Base-by-base conservation (phyloP, 1,284 basidiomycete genomes). In the Filobasidium uniguttulatum region DNA sequence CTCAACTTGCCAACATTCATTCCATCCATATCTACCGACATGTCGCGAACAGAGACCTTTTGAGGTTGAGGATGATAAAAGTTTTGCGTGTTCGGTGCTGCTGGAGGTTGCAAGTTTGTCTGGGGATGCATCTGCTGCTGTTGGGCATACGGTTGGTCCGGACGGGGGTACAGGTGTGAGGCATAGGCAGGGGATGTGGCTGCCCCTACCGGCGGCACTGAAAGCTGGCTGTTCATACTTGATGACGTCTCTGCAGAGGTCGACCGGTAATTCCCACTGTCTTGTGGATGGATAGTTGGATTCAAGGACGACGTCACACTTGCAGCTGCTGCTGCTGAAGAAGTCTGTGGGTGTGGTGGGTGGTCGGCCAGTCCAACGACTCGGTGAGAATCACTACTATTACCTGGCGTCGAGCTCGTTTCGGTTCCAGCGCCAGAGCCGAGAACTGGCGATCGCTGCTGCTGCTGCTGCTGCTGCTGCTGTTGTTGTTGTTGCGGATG, bases 21-120 rank as follows among this genome's bases (percentile, higher is more conserved):
- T n/a, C n/a, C n/a, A n/a, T n/a, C n/a, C 63, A 64, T 64, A 40
- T 65, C 63, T 15, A 67, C 60, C 22, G 48, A 49, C 45, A 44
- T 48, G 45, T 37, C 38, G 3, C 50, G 34, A 9, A 38, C 34
- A 5, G 17, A 36, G 5, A 29, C 17, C 3, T 31, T 20, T n/a
- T 46, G 36, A 26, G 5, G 33, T 35, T 36, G 33, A 25, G 19
- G 46, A 17, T n/a, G 46, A 15, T 22, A 23, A 26, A 19, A 17
- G 5, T 29, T 22, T 36, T 14, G 44, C 25, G 22, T 15, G 33
- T 46, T 28, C 31, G 10, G 15, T 29, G 7, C 30, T n/a, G 17
- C 10, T 6, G 12, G 3, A 33, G 20, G 29, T 29, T 28, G 17
- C 30, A 9, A 33, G 28, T 36, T n/a, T 14, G 33, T 14, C 12